Base-by-base conservation (phyloP, 306 rosid genomes). In the Chamaecrista fasciculata region DNA sequence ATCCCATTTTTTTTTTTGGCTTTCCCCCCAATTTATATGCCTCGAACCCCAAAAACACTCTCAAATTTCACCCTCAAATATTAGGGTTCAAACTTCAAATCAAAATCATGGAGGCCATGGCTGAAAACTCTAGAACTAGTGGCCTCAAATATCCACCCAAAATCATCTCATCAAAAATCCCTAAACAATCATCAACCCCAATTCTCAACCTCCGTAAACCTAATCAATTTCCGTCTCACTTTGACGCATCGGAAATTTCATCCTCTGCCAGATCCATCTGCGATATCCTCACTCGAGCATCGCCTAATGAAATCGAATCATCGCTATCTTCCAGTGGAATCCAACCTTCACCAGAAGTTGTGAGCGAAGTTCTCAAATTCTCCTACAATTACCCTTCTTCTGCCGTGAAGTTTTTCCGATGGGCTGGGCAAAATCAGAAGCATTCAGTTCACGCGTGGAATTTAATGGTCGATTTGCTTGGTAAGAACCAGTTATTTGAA, bases 401-500 rank as follows among this genome's bases (percentile, higher is more conserved):
- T 2, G 91, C 91, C 25, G 72, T 90, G 65, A 90, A 87, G 78
- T 87, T 90, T 62, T 90, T 90, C 72, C 85, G 87, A 0, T 90
- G 94, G 94, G 94, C 89, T 6, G 83, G 87, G 16, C 51, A 34
- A 39, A 24, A 55, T 8, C 66, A 55, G 11, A 74, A 76, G 82
- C 94, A 73, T 68, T 62, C 91, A 2, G 71, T 85, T 4, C 61
- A 70, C 11, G 79, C 85, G 0, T 90, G 94, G 94, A 90, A 85
- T 76, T 79, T 85, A 60, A 90, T 90, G 84, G 86, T 85, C 0
- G 91, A 90, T 56, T 31, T 87, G 43, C 52, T 87, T 8, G 96
- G 96, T 6, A 80, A 83, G 53, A 90, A 90, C 55, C 80, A 78
- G 49, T 75, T 85, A 8, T 87, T 90, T n/a, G 91, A 90, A 4